Percentiles rank a stretch among this genome's conserved stretches.
Evolutionary conservation across 164 flowering plant genomes (phyloP).

Genomic region (Piper longum): DNA sequence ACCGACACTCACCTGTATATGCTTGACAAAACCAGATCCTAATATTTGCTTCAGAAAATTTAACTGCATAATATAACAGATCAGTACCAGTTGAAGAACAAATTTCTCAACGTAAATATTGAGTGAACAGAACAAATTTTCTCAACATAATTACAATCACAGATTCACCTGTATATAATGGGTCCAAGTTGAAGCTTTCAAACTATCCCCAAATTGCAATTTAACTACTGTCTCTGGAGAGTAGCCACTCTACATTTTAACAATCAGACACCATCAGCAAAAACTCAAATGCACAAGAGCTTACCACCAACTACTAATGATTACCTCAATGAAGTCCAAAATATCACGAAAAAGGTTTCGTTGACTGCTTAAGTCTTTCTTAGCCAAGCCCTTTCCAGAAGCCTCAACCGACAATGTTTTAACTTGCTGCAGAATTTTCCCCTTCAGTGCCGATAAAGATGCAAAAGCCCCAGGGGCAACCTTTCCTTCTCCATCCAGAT

Average conservation of each 20-base stretch:
- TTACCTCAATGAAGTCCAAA: constrained; percentile 66
- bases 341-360: constrained; percentile 60
- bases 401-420: constrained; percentile 67
- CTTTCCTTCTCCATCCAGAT: constrained; percentile 22
- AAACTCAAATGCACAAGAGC: not conserved
- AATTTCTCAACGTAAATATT: not conserved
- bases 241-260: constrained; percentile 47
- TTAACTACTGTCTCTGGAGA: constrained; percentile 51
- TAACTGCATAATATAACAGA: constrained; percentile 28
- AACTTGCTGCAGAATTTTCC: constrained; percentile 58
- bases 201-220: constrained; percentile 44
- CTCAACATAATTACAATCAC: not conserved
- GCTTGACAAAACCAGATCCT: constrained; percentile 82
- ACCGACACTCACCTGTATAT: constrained; percentile 57
- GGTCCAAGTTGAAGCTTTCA: constrained; percentile 57
- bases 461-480: constrained; percentile 13
- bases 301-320: not conserved
- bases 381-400: constrained; percentile 73
- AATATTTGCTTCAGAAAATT: constrained; percentile 82
- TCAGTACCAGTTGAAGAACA: not conserved
- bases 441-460: constrained; percentile 45
- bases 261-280: not conserved
- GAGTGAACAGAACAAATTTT: not conserved
- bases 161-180: constrained; percentile 54
- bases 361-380: constrained; percentile 77